Conservation (phyloP, 805 yeast species). For the Candida khao-thaluensis region DNA sequence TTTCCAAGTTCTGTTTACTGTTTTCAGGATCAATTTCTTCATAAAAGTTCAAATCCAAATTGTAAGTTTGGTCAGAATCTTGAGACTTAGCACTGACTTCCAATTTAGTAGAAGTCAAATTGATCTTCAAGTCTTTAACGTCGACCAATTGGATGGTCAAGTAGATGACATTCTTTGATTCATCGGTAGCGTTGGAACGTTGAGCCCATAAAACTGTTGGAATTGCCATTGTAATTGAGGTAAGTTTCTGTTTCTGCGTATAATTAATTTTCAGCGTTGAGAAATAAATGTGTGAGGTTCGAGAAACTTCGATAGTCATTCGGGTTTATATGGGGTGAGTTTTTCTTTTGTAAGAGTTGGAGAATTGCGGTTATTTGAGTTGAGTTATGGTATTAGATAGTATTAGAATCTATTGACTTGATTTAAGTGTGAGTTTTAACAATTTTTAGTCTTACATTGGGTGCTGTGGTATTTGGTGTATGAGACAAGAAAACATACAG, state of each 20-base stretch:
- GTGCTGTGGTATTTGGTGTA: too few species aligned
- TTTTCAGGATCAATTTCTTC: slow-evolving; percentile 69
- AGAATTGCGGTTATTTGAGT: too few species aligned
- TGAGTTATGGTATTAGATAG: too few species aligned
- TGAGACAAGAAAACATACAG: too few species aligned
- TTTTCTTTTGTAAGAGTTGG: too few species aligned
- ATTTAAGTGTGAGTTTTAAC: too few species aligned
- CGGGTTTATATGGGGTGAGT: too few species aligned
- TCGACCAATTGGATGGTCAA: slow-evolving; percentile 75
- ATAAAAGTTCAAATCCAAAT: slow-evolving; percentile 69
- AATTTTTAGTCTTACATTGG: too few species aligned
- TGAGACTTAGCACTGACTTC: slow-evolving; percentile 47
- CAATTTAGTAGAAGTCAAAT: slow-evolving; percentile 55
- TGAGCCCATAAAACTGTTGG: slow-evolving; percentile 91
- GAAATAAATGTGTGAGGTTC: slow-evolving; percentile 1
- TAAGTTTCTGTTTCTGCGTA: neutral
- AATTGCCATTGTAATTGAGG: slow-evolving; percentile 4
- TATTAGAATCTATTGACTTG: too few species aligned
- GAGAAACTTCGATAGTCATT: slow-evolving; percentile 1
- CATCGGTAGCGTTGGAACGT: slow-evolving; percentile 76
- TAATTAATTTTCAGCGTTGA: slow-evolving; percentile 3
- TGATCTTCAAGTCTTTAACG: slow-evolving; percentile 59
- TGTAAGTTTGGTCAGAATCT: slow-evolving; percentile 49
- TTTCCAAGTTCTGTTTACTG: slow-evolving; percentile 53
- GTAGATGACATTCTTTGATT: slow-evolving; percentile 69